A percentile compares a stretch with the other conserved stretches of the same genome.
Evolutionary conservation across 2,329 filamentous ascomycete genomes (phyloP).

Genomic region (Didymellaceae sp.): DNA sequence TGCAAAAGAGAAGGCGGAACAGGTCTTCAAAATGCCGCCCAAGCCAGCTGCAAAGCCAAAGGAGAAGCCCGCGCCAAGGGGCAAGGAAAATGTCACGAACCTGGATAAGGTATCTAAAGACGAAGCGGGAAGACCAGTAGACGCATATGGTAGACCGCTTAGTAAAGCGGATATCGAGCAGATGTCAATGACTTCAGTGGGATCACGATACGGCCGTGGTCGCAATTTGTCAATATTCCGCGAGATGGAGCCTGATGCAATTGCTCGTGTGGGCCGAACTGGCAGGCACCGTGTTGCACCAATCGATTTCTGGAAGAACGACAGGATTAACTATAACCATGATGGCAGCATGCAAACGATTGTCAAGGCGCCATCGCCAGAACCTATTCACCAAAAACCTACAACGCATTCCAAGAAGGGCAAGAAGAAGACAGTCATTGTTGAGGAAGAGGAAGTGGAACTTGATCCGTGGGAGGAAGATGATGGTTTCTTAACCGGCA

Average conservation of each 20-base stretch:
- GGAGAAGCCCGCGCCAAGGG: conserved; percentile 25
- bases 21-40: conserved; percentile 35
- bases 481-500: conserved; percentile 68
- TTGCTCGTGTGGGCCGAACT: conserved; percentile 60
- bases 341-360: conserved; percentile 77
- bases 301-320: conserved; percentile 85
- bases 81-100: conserved; percentile 15
- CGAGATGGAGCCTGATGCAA: conserved; percentile 40
- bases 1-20: conserved; percentile 22
- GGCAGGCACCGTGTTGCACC: conserved; percentile 81
- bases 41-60: conserved; percentile 34
- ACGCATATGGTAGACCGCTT: conserved; percentile 41
- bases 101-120: conserved; percentile 13
- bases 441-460: conserved; percentile 62
- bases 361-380: conserved; percentile 72
- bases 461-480: conserved; percentile 75
- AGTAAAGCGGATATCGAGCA: conserved; percentile 42
- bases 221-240: conserved; percentile 45
- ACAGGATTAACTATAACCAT: conserved; percentile 73
- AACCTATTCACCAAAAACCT: conserved; percentile 42
- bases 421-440: conserved; percentile 42
- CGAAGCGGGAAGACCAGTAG: conserved; percentile 40
- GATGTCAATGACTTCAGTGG: conserved; percentile 41
- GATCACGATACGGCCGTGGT: conserved; percentile 42
- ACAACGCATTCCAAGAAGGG: conserved; percentile 36